Base-by-base conservation (phyloP, 2,329 filamentous ascomycete genomes). In the Exophiala oligosperma region DNA sequence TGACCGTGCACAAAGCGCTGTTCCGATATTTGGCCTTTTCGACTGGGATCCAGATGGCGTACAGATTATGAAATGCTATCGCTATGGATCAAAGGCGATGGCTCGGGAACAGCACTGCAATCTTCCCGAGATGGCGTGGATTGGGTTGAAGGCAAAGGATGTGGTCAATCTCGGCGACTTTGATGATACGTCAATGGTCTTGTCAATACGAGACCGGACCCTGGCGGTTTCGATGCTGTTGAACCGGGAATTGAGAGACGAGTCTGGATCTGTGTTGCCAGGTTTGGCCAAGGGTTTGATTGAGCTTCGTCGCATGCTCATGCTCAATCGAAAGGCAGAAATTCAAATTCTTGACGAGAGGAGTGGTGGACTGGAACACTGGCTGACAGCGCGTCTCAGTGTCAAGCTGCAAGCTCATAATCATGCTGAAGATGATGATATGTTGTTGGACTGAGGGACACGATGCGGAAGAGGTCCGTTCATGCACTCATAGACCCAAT, bases 1-100 rank as follows among this genome's bases (percentile, higher is more conserved):
- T 17, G 56, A 66, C 48, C 51, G 58, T 12, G 41, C 48, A 47
- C 48, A 44, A n/a, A 23, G 56, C 32, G 53, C 64, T 4, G 64
- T 71, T 6, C 72, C 76, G 12, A 77, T 85, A 52, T 81, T 79
- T 60, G 80, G 76, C 1, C 73, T 88, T 1, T 77, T 84, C 23
- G 85, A 88, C 62, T 78, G 77, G 50, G 85, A 88, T 65, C 84
- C 84, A 0, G 83, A 88, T 65, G 85, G 85, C 2, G 76, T 88
- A 58, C 78, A 78, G 9, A 87, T 88, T 51, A 74, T 86, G 68
- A 83, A 81, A 12, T 85, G 80, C 6, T 88, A 87, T 74, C 85
- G 84, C 64, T 77, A 85, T 65, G 84, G 85, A 24, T 87, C 85
- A 1, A 73, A 75, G 54, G 76, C 77, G 7, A 77, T 84, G 28